A percentile compares a stretch with the other conserved stretches of the same genome.
phyloP scores from a whole-genome alignment of 2,329 filamentous ascomycete genomes.

The Botryotinia calthae region DNA sequence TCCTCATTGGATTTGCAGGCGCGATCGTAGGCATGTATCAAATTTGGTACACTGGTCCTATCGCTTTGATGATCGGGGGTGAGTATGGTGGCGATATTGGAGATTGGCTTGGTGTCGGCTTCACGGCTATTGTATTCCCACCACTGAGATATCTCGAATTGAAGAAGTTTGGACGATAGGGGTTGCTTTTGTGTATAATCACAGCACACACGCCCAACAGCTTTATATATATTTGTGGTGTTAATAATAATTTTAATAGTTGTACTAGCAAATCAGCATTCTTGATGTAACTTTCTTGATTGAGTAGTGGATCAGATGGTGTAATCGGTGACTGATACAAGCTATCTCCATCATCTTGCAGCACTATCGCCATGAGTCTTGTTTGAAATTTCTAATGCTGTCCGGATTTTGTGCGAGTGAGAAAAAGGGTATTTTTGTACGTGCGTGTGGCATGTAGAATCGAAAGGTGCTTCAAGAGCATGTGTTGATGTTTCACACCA shows the following conservation, averaged over 20 bases:
- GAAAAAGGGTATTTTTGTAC: not conserved
- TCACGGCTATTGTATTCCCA: constrained; percentile 48
- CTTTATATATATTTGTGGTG: not conserved
- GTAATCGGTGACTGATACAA: not conserved
- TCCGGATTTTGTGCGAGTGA: not conserved
- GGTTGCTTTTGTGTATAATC: not conserved
- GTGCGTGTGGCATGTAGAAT: not conserved
- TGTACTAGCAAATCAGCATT: not conserved
- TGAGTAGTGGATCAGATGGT: not conserved
- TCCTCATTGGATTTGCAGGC: constrained; percentile 60
- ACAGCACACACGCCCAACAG: not conserved
- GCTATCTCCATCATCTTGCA: not conserved
- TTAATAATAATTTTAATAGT: not conserved
- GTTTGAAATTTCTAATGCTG: not conserved
- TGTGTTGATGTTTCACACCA: not conserved
- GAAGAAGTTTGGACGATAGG: constrained; percentile 44
- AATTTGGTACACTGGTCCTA: constrained; percentile 63
- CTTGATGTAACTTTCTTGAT: not conserved
- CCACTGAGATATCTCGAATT: constrained; percentile 50
- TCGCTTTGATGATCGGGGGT: constrained; percentile 55
- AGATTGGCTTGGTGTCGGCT: constrained; percentile 51
- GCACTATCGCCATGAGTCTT: not conserved
- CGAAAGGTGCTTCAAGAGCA: not conserved
- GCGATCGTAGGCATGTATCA: constrained; percentile 68
- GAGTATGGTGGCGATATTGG: constrained; percentile 49